These are phyloP conservation scores for Striga asiatica DNA, from an alignment of 257 asterid species.

Conservation along the genomic window DNA sequence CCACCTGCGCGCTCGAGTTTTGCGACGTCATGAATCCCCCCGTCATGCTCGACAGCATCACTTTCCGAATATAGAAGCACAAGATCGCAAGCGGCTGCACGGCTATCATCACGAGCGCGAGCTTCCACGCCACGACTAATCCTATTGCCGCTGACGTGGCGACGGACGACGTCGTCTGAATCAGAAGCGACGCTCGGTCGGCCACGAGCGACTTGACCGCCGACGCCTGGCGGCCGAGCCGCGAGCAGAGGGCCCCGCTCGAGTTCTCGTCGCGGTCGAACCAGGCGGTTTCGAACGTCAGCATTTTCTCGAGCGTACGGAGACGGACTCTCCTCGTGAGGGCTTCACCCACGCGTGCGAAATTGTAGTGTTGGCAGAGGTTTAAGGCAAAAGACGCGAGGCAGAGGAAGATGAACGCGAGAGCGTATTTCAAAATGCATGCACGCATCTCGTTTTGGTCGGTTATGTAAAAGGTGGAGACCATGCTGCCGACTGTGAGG, in stretches of 20 bases:
- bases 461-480: constrained; percentile 53
- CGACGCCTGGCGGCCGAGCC: constrained; percentile 63
- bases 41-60: constrained; percentile 50
- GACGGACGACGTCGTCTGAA: constrained; percentile 62
- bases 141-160: constrained; percentile 56
- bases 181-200: constrained; percentile 50
- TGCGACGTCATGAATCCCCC: constrained; percentile 66
- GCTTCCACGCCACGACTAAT: constrained; percentile 69
- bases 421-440: constrained; percentile 34
- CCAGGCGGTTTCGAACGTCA: constrained; percentile 75
- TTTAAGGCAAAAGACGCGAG: constrained; percentile 42
- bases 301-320: constrained; percentile 44
- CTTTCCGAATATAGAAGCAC: constrained; percentile 61
- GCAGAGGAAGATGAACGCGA: constrained; percentile 45
- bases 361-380: constrained; percentile 65
- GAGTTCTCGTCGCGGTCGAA: constrained; percentile 67
- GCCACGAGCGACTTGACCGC: constrained; percentile 75
- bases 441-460: constrained; percentile 54
- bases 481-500: constrained; percentile 66
- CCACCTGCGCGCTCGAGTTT: constrained; percentile 59
- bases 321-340: constrained; percentile 51
- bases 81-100: constrained; percentile 72
- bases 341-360: constrained; percentile 71
- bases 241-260: constrained; percentile 48
- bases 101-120: constrained; percentile 77